Evolutionary conservation across 371 early-diverging fungal genomes (phyloP), one percentile per base, ranked within the genome.

Genomic region (Lichtheimia ramosa): DNA sequence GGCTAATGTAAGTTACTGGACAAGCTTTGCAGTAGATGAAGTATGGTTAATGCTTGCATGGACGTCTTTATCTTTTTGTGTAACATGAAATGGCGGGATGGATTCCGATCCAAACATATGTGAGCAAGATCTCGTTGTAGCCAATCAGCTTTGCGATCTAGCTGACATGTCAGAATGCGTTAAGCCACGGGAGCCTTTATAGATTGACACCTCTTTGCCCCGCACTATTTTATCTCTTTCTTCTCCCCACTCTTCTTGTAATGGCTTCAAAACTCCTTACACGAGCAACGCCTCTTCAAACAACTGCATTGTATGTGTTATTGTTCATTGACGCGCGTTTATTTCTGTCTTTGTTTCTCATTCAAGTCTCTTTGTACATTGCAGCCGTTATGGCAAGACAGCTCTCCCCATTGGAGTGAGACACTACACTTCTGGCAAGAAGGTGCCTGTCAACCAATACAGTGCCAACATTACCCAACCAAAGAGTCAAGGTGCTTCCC

Each of bases 401-500:
- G 62, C 59, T 43, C 48, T 51, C 28, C 69, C 76, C 46, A 46
- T 46, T 21, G 74, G 78, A 24, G 50, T 71, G 16, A 61, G 78
- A 62, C 62, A 70, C 50, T 81, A 81, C 62, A 68, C 78, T 43
- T 64, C 73, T 27, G 70, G 65, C 13, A 65, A 60, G 7, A 63
- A 64, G 56, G 56, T 41, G 3, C 61, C 50, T 27, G 34, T 87
- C 23, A 96, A 96, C 86, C 89, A 89, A 60, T 92, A 81, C 77
- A 92, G 92, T 70, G 66, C 89, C 40, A 83, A 79, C 55, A 93
- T 98, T 70, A 98, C 98, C 23, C 91, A 96, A 75, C 92, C 92
- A 50, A 95, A 94, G 69, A 83, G 91, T 41, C 95, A 95, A 67
- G 97, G 96, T 55, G 96, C 97, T 41, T 90, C 94, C 49, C 96